These are phyloP conservation scores for Pelargonium cotyledonis DNA, from an alignment of 441 rosid genomes.

Conservation along the genomic window DNA sequence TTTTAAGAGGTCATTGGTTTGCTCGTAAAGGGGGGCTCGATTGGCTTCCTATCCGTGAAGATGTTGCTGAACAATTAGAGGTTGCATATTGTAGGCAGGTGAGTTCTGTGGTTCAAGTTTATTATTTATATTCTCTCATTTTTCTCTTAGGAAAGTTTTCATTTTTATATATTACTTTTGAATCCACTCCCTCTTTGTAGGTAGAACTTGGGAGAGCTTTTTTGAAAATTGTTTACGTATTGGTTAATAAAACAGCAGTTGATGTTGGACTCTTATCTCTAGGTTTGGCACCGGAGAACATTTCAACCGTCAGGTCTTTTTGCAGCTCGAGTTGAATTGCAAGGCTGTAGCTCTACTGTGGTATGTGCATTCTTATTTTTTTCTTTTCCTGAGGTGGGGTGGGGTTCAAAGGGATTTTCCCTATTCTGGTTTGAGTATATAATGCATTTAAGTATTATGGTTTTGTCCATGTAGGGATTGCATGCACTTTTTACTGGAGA, in stretches of 20 bases:
- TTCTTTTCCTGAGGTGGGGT: neutral
- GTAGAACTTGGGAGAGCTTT: slow-evolving; percentile 13
- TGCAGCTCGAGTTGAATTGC: slow-evolving; percentile 96
- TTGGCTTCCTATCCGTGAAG: slow-evolving; percentile 96
- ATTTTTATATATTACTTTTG: neutral
- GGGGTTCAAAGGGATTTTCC: slow-evolving; percentile 9
- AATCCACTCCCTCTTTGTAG: slow-evolving; percentile 1
- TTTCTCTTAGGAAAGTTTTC: neutral
- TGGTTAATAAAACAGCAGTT: slow-evolving; percentile 12
- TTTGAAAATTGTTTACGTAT: neutral
- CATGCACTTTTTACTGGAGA: slow-evolving; percentile 93
- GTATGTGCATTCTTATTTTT: slow-evolving; percentile 37
- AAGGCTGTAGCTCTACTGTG: slow-evolving; percentile 53
- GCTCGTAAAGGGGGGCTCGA: slow-evolving; percentile 87
- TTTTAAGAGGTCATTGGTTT: slow-evolving; percentile 97
- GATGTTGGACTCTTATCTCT: slow-evolving; percentile 22
- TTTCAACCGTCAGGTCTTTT: slow-evolving; percentile 94
- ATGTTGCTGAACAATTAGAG: slow-evolving; percentile 90
- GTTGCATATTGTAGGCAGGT: slow-evolving; percentile 80
- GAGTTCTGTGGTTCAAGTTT: slow-evolving; percentile 4
- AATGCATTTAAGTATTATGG: slow-evolving; percentile 15
- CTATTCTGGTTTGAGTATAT: slow-evolving; percentile 8
- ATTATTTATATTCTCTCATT: neutral
- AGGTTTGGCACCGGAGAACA: slow-evolving; percentile 97
- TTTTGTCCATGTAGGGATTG: slow-evolving; percentile 58